phyloP scores from a whole-genome alignment of 2,329 filamentous ascomycete species.

The Trichoderma arundinaceum region DNA sequence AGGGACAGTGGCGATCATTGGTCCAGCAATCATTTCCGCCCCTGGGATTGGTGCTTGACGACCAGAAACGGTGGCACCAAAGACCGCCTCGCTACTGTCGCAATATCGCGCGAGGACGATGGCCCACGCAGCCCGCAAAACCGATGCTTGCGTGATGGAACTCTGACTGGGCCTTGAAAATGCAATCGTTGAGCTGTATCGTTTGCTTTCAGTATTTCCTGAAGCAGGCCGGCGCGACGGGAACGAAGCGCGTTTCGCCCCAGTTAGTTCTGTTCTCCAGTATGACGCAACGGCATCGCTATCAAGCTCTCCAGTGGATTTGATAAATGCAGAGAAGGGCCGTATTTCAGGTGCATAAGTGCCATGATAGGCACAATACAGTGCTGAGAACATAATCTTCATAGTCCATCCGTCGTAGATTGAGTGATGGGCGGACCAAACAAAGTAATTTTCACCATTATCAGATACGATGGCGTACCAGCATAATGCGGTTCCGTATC shows the following conservation, averaged over 20 bases:
- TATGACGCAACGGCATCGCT: background rate
- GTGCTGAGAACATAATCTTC: constrained; percentile 31
- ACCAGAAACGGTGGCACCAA: constrained; percentile 35
- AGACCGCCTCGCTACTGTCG: constrained; percentile 35
- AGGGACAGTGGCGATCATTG: constrained; percentile 31
- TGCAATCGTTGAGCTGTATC: constrained; percentile 11
- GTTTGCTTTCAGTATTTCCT: constrained; percentile 11
- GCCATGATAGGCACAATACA: constrained; percentile 30
- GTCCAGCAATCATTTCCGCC: constrained; percentile 33
- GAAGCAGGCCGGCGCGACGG: constrained; percentile 20
- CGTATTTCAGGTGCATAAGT: constrained; percentile 8
- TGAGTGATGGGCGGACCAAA: constrained; percentile 40
- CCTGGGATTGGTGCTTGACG: constrained; percentile 34
- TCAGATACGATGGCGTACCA: constrained; percentile 16
- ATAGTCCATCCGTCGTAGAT: constrained; percentile 42
- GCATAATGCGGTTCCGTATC: constrained; percentile 14
- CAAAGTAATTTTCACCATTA: constrained; percentile 31
- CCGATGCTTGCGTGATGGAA: constrained; percentile 35
- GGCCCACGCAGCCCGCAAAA: constrained; percentile 40
- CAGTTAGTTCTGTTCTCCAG: constrained; percentile 32
- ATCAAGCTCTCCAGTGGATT: constrained; percentile 43
- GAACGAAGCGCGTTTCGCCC: constrained; percentile 30
- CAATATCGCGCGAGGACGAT: constrained; percentile 48
- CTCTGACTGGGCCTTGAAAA: constrained; percentile 20
- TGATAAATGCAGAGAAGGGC: constrained; percentile 23